Evolutionary conservation across 306 rosid species (phyloP), one percentile per base, ranked within the genome.

Genomic region (Acacia crassicarpa): DNA sequence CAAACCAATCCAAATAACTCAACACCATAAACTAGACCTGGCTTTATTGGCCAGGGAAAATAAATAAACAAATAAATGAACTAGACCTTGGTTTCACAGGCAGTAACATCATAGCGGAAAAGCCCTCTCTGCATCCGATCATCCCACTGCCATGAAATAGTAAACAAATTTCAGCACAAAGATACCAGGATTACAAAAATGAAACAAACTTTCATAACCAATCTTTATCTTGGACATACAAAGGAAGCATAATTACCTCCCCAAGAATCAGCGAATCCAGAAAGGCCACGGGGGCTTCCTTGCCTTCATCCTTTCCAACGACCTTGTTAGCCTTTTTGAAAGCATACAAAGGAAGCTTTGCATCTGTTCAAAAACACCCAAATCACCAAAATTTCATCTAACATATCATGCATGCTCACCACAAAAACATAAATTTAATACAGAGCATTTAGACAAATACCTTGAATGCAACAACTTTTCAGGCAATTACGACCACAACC

Each of bases 71-170:
- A 53, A 53, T 53, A 53, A 54, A 54, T 54, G 45, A 72, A 74
- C 75, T 43, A 77, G 23, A 94, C 99, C 98, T 95, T 93, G 77
- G 97, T 95, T 81, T 92, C 97, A 75, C 97, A 95, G 75, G 94
- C 89, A 68, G 99, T 93, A 81, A 95, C 99, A 59, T 95, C 99
- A 16, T 93, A 95, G 72, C 99, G 98, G 76, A 95, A 95, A 23
- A 95, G 94, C 62, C 98, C 98, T 63, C 85, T 86, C 89, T 92
- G 97, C 96, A 89, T 75, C 72, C 99, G 96, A 78, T 95, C 98
- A 82, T 93, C 99, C 99, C 99, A 95, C 98, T 95, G 68, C 72
- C 70, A 80, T 27, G 22, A 86, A 15, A 82, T 40, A 16, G 16
- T 13, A 78, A 67, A 72, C 75, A 78, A 81, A 81, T 65, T 86